Evolutionary conservation across 768 basidiomycete species (phyloP).

Genomic region (Pulveroboletus sp.): DNA sequence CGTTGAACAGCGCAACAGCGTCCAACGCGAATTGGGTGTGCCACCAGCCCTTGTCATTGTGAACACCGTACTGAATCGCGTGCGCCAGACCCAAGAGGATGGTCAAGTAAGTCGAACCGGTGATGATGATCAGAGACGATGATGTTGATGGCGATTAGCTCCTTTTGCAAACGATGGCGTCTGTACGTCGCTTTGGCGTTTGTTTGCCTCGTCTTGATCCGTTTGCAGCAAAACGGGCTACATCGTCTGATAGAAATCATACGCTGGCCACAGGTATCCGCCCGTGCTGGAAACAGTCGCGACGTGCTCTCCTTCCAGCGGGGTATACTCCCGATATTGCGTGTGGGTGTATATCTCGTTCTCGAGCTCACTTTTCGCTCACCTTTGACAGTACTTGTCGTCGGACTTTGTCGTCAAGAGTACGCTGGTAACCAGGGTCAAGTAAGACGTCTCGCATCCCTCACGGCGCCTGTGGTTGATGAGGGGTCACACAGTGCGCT

Average conservation of each 20-base stretch:
- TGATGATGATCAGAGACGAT: background rate
- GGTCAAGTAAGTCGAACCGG: conserved; percentile 41
- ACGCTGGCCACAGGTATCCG: conserved; percentile 41
- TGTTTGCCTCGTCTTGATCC: background rate
- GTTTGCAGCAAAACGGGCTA: conserved; percentile 47
- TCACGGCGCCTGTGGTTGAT: conserved; percentile 7
- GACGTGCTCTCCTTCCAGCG: conserved; percentile 55
- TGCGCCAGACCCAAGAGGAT: conserved; percentile 44
- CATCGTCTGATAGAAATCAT: conserved; percentile 50
- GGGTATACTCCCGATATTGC: conserved; percentile 52
- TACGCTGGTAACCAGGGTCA: conserved; percentile 47
- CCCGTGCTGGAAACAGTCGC: conserved; percentile 32
- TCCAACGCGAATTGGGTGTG: conserved; percentile 43
- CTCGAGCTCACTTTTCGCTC: background rate
- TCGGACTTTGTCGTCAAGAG: conserved; percentile 60
- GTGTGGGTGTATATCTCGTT: conserved; percentile 31
- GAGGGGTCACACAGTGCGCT: conserved; percentile 34
- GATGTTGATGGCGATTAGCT: conserved; percentile 29
- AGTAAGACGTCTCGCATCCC: conserved; percentile 35
- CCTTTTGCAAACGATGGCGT: conserved; percentile 37
- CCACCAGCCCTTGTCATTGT: background rate
- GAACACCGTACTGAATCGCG: background rate
- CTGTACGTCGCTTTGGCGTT: conserved; percentile 23
- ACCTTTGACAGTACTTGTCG: conserved; percentile 46
- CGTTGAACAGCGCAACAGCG: conserved; percentile 37